Conservation (phyloP, 1,284 basidiomycete genomes). For the Psilocybe mexicana region DNA sequence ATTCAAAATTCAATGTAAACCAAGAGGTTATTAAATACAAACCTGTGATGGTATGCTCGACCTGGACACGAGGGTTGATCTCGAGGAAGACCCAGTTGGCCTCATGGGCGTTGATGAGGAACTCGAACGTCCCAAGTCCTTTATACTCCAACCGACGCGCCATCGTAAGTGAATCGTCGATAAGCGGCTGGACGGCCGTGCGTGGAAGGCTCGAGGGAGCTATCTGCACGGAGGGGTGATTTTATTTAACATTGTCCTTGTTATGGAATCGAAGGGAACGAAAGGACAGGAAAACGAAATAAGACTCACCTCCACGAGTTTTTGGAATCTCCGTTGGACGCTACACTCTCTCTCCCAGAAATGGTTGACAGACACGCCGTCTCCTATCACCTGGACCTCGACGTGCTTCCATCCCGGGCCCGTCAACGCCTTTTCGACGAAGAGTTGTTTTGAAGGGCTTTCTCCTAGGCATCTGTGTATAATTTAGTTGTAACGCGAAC, state of each 20-base stretch:
- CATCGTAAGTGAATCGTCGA: slow-evolving; percentile 33
- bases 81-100: slow-evolving; percentile 37
- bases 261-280: too few relatives aligned
- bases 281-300: too few relatives aligned
- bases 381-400: slow-evolving; percentile 38
- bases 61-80: slow-evolving; percentile 40
- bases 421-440: slow-evolving; percentile 40
- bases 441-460: slow-evolving; percentile 39
- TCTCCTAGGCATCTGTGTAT: slow-evolving; percentile 37
- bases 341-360: slow-evolving; percentile 41
- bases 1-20: too few relatives aligned
- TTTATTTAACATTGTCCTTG: too few relatives aligned
- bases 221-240: slow-evolving; percentile 23
- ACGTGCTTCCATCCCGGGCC: slow-evolving; percentile 40
- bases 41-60: slow-evolving; percentile 44
- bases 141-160: slow-evolving; percentile 32
- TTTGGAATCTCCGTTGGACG: slow-evolving; percentile 39
- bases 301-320: slow-evolving; percentile 37
- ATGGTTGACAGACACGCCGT: slow-evolving; percentile 34
- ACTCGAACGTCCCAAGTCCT: slow-evolving; percentile 39
- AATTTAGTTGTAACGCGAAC: too few relatives aligned
- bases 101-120: slow-evolving; percentile 14
- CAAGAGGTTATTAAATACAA: too few relatives aligned
- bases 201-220: slow-evolving; percentile 35
- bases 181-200: slow-evolving; percentile 24